These are phyloP conservation scores for Plasmodium knowlesi DNA, from an alignment of 169 alveolate species.

Conservation along the genomic window DNA sequence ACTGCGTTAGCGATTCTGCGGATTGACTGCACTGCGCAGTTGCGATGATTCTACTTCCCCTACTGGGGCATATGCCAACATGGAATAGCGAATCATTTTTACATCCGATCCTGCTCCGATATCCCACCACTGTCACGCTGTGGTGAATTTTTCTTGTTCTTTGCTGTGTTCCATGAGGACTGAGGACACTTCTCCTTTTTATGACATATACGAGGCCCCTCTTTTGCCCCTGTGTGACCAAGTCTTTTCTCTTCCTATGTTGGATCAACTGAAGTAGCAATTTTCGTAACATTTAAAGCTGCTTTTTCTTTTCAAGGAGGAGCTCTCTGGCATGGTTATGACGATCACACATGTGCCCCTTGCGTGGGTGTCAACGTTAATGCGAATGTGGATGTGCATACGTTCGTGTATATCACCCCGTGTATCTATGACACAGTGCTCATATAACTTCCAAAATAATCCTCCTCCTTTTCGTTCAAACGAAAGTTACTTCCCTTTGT, in stretches of 20 bases:
- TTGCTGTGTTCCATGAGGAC: background rate
- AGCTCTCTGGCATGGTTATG: background rate
- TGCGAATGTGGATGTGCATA: background rate
- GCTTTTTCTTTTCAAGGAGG: background rate
- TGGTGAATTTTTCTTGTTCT: background rate
- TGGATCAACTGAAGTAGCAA: background rate
- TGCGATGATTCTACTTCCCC: constrained; percentile 15
- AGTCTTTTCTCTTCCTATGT: constrained; percentile 16
- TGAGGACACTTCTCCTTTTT: background rate
- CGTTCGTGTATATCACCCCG: background rate
- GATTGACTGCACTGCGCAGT: background rate
- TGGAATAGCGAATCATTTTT: background rate
- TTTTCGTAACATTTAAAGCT: constrained; percentile 33
- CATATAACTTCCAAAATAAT: background rate
- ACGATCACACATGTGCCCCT: background rate
- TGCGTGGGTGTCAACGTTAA: background rate
- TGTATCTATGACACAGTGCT: background rate
- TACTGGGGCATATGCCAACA: background rate
- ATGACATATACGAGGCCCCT: background rate
- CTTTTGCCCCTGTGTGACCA: constrained; percentile 6
- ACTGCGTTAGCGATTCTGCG: background rate
- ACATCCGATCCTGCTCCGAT: background rate
- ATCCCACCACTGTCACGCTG: background rate
- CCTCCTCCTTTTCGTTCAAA: background rate
- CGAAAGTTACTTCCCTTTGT: background rate